Conservation (phyloP, 139 green algal species). For the Mesotaenium endlicherianum region DNA sequence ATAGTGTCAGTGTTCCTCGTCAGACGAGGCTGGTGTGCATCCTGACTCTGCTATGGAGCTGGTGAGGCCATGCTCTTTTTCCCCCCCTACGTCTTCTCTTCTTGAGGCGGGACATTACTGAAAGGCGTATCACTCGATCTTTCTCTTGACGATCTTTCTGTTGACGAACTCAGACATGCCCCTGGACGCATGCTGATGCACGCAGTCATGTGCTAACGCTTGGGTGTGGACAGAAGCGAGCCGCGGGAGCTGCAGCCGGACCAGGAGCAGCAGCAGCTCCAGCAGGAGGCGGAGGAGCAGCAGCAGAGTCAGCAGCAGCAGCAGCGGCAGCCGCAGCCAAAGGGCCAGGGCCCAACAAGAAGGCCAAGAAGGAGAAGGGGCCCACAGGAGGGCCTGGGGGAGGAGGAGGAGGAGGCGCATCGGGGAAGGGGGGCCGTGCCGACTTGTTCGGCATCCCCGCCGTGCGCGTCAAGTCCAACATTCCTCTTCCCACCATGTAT, state of each 20-base stretch:
- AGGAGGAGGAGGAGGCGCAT: background rate
- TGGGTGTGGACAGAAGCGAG: background rate
- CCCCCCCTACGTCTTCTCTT: too few species aligned
- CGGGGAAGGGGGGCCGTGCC: background rate
- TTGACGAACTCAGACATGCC: too few species aligned
- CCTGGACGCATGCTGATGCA: too few species aligned
- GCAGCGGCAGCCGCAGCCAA: constrained; percentile 8
- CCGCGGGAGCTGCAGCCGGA: constrained; percentile 20
- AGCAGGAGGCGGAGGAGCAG: constrained; percentile 13
- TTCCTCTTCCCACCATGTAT: constrained; percentile 35
- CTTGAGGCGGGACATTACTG: too few species aligned
- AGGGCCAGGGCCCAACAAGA: constrained; percentile 45
- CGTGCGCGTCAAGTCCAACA: background rate
- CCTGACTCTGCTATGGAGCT: too few species aligned
- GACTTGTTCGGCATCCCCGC: background rate
- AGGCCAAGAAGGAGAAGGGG: constrained; percentile 37
- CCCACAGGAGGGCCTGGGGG: background rate
- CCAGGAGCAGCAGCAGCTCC: constrained; percentile 18
- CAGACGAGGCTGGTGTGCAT: too few species aligned
- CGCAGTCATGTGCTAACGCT: background rate
- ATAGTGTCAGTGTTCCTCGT: too few species aligned
- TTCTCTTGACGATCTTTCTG: too few species aligned
- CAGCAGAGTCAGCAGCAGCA: background rate
- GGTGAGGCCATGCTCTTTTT: too few species aligned
- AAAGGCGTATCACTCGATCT: too few species aligned